A percentile compares a stretch with the other conserved stretches of the same genome.
phyloP scores from a whole-genome alignment of 768 basidiomycete species.

The Neoboletus magnificus region DNA sequence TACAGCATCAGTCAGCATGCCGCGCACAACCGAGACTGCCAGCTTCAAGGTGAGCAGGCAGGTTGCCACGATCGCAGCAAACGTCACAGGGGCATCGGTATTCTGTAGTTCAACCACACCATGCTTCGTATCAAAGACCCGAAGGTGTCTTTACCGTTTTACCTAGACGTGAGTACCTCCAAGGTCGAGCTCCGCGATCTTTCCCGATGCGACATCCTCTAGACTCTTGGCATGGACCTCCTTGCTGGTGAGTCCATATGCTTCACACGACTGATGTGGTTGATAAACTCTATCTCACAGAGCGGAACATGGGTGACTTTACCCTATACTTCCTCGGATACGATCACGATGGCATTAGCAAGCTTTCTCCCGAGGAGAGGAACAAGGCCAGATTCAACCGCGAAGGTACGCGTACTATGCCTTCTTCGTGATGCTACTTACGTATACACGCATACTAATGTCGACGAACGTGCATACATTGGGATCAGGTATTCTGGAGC shows the following conservation, averaged over 20 bases:
- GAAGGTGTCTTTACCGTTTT: constrained; percentile 75
- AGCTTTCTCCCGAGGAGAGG: constrained; percentile 51
- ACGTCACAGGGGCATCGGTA: neutral
- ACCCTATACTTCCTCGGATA: constrained; percentile 87
- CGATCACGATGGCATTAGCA: constrained; percentile 52
- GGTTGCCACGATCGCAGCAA: neutral
- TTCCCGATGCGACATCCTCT: neutral
- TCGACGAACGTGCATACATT: neutral
- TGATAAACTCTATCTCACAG: constrained; percentile 32
- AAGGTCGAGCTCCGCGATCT: neutral
- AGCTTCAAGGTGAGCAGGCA: constrained; percentile 50
- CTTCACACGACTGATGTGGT: neutral
- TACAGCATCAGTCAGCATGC: constrained; percentile 42
- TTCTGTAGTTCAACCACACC: constrained; percentile 71
- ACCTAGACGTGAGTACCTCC: constrained; percentile 53
- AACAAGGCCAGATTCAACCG: constrained; percentile 48
- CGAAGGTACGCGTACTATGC: constrained; percentile 53
- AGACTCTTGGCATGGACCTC: constrained; percentile 77
- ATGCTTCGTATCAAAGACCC: constrained; percentile 91
- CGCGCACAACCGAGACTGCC: constrained; percentile 60
- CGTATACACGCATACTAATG: neutral
- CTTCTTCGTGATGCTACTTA: neutral
- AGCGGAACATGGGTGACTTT: constrained; percentile 55
- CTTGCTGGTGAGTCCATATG: constrained; percentile 42
- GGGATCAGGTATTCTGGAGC: constrained; percentile 68